Evolutionary conservation across 305 asterid species (phyloP).

Genomic region (Lippia alba): DNA sequence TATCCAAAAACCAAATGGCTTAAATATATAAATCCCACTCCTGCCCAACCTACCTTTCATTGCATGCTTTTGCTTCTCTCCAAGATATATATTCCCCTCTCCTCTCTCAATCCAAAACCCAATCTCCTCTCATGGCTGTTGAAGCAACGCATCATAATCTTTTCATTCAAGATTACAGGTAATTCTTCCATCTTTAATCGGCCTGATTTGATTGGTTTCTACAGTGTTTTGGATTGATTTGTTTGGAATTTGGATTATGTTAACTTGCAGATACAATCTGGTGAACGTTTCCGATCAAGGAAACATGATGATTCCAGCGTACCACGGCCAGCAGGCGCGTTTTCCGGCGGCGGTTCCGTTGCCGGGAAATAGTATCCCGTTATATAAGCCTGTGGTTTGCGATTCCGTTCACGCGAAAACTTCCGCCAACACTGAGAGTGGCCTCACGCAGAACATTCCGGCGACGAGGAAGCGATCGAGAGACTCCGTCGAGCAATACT

Average conservation of each 20-base stretch:
- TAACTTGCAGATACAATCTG: conserved; percentile 42
- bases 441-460: conserved; percentile 51
- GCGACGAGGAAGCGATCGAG: conserved; percentile 63
- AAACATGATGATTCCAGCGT: conserved; percentile 26
- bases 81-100: background rate
- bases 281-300: conserved; percentile 38
- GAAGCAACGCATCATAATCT: conserved; percentile 66
- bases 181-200: background rate
- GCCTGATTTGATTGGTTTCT: background rate
- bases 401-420: conserved; percentile 58
- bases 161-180: conserved; percentile 52
- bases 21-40: conserved; percentile 35
- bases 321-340: conserved; percentile 49
- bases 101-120: conserved; percentile 20
- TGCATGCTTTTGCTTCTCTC: conserved; percentile 30
- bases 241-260: no score
- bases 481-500: conserved; percentile 44
- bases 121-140: conserved; percentile 54
- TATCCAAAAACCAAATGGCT: conserved; percentile 42
- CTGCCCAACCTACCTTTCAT: conserved; percentile 29
- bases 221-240: background rate
- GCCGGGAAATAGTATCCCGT: conserved; percentile 35
- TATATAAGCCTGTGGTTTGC: conserved; percentile 31
- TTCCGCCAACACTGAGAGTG: conserved; percentile 71
- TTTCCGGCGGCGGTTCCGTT: conserved; percentile 34